These are phyloP conservation scores for Alternaria sp. DNA, from an alignment of 2,329 filamentous ascomycete genomes.

Conservation along the genomic window DNA sequence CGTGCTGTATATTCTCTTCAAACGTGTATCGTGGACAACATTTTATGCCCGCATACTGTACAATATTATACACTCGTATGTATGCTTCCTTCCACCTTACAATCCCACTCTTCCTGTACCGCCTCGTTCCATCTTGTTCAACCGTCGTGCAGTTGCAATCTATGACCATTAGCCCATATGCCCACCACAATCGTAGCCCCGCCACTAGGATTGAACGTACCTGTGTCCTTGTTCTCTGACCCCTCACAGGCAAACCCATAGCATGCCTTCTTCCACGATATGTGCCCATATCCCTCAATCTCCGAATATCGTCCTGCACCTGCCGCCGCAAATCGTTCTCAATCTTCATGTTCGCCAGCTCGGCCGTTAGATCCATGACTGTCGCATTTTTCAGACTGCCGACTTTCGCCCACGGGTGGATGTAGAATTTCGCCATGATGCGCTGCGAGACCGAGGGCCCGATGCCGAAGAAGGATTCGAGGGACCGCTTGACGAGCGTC, in stretches of 20 bases:
- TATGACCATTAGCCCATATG: slow-evolving; percentile 38
- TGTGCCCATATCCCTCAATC: slow-evolving; percentile 88
- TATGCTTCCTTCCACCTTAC: slow-evolving; percentile 23
- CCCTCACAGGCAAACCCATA: slow-evolving; percentile 88
- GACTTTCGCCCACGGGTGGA: slow-evolving; percentile 83
- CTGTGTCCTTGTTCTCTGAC: slow-evolving; percentile 86
- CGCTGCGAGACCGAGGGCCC: slow-evolving; percentile 61
- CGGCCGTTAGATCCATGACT: slow-evolving; percentile 80
- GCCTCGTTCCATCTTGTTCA: slow-evolving; percentile 67
- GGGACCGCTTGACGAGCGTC: slow-evolving; percentile 82
- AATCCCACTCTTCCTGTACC: slow-evolving; percentile 44
- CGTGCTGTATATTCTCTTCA: slow-evolving; percentile 5
- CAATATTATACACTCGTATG: slow-evolving; percentile 39
- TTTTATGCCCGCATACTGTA: slow-evolving; percentile 27
- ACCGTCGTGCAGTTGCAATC: slow-evolving; percentile 66
- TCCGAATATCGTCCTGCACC: slow-evolving; percentile 82
- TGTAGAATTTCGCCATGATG: slow-evolving; percentile 87
- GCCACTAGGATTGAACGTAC: slow-evolving; percentile 46
- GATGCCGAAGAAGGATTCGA: slow-evolving; percentile 59
- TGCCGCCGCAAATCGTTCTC: slow-evolving; percentile 85
- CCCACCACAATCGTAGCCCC: neutral
- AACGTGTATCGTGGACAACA: slow-evolving; percentile 14
- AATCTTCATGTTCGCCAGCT: slow-evolving; percentile 90
- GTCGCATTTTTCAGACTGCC: slow-evolving; percentile 78
- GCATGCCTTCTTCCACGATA: slow-evolving; percentile 91